Percentiles rank a stretch among this genome's conserved stretches.
Conservation (phyloP, 2,329 filamentous ascomycete genomes). For the Lecanicillium sp. region DNA sequence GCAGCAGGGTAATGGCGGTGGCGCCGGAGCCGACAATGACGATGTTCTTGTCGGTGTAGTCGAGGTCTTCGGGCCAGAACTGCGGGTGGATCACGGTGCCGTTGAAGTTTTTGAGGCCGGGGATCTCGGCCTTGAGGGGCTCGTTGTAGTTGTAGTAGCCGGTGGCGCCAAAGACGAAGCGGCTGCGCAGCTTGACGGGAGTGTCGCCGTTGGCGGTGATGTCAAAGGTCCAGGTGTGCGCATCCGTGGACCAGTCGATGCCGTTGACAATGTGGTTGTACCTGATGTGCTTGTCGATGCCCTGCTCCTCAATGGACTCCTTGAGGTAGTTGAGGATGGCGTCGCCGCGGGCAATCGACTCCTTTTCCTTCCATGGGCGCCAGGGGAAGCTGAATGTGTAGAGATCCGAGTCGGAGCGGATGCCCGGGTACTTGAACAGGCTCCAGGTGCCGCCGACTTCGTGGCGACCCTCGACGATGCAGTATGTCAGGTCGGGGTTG, state of each 20-base stretch:
- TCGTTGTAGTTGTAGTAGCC: conserved; percentile 61
- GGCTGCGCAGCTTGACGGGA: conserved; percentile 28
- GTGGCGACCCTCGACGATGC: conserved; percentile 62
- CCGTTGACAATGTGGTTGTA: conserved; percentile 39
- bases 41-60: conserved; percentile 56
- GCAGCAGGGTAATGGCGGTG: conserved; percentile 58
- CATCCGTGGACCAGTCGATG: conserved; percentile 45
- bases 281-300: conserved; percentile 47
- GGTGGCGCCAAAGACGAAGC: conserved; percentile 46
- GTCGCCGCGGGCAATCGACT: conserved; percentile 41
- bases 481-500: conserved; percentile 48
- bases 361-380: conserved; percentile 54
- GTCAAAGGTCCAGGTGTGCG: conserved; percentile 43
- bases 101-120: conserved; percentile 26
- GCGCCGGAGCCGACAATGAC: conserved; percentile 61
- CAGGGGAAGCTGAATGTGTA: conserved; percentile 60
- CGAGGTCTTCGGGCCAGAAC: conserved; percentile 62
- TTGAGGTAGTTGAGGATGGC: conserved; percentile 48
- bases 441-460: conserved; percentile 71
- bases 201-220: conserved; percentile 18
- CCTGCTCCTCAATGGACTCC: conserved; percentile 37
- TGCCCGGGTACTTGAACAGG: conserved; percentile 67
- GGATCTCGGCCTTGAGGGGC: conserved; percentile 43
- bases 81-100: conserved; percentile 58
- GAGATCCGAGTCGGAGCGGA: conserved; percentile 55